Base-by-base conservation (phyloP, 352 stramenopile genomes). In the Globisporangium radiosum region DNA sequence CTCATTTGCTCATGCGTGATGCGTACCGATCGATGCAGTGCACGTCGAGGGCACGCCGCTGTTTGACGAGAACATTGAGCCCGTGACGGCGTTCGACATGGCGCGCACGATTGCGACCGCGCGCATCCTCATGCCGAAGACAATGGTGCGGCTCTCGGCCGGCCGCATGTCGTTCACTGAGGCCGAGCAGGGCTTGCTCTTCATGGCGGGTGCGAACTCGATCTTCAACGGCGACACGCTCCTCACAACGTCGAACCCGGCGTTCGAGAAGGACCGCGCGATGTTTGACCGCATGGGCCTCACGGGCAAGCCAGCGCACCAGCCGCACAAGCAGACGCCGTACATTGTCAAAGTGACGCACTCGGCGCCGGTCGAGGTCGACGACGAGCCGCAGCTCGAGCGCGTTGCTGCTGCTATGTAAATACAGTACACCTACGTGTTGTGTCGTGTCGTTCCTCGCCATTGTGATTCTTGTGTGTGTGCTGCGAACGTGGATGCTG, bases 141-240 rank as follows among this genome's bases (percentile, higher is more conserved):
- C 94, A 40, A 98, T 99, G 95, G 96, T 99, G 48, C 93, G 96
- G 33, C 76, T 99, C 37, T 98, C 90, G 17, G 96, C 96, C 17
- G 96, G 96, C n/a, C 88, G 96, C 63, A 88, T 99, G 65, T 97
- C 91, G 48, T 99, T 99, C 72, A 94, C 87, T 56, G 85, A 98
- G 64, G 93, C 93, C 5, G 96, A 98, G 69, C 96, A 99, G 72
- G 97, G 81, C 7, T 72, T 98, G 56, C 97, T 98, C 76, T 99
- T 99, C 79, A 95, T 98, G 76, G 95, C 95, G 6, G 96, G 96
- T 17, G 96, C 96, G 58, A 99, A 99, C 84, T 98, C 92, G 59
- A 98, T 99, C 73, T 99, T 99, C 70, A 98, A 98, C 73, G 96
- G 96, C 39, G 96, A 99, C 76, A 98, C 94, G 72, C 81, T 99